Evolutionary conservation across 2,329 filamentous ascomycete genomes (phyloP), one percentile per base, ranked within the genome.

Genomic region (Colletotrichum tanaceti): DNA sequence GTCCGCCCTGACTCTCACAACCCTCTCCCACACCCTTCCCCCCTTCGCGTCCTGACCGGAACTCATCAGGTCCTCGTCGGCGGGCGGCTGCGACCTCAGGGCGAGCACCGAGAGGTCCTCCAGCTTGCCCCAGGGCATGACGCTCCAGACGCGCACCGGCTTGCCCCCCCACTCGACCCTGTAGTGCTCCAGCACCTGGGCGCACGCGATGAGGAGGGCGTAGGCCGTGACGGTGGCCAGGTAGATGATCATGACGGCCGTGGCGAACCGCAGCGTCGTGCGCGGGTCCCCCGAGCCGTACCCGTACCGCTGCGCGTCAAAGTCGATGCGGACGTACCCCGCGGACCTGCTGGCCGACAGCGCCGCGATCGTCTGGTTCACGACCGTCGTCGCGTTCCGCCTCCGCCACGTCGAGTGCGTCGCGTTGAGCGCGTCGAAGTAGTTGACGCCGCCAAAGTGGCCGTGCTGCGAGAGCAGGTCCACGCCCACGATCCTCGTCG

Each of bases 121-220:
- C 22, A 58, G n/a, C n/a, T 46, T 47, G 20, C 55, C 39, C 55
- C 55, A 44, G 22, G 55, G 39, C 39, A 9, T 20, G 6, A 58
- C 55, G 20, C 55, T 58, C 55, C 39, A 47, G 22, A 58, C 55
- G 22, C 38, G 55, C 52, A 54, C 52, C 7, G 52, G 52, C 28
- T 38, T 11, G 1, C 52, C 52, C 28, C 4, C 24, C 35, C 52
- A 54, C 35, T 38, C 6, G n/a, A 54, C 9, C 10, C 18, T 7
- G n/a, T 54, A 54, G n/a, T 54, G 35, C 39, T 58, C 39, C 20
- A 58, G 18, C 20, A 46, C 39, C 5, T 58, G 55, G 14, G 22
- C 39, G 18, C 39, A 13, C 9, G 20, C 55, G 20, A 58, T 22
- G 20, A n/a, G 38, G 3, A 58, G 20, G 20, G 16, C 55, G 39